Conservation (phyloP, 1,139 yeast genomes). For the Debaryomyces sp. region DNA sequence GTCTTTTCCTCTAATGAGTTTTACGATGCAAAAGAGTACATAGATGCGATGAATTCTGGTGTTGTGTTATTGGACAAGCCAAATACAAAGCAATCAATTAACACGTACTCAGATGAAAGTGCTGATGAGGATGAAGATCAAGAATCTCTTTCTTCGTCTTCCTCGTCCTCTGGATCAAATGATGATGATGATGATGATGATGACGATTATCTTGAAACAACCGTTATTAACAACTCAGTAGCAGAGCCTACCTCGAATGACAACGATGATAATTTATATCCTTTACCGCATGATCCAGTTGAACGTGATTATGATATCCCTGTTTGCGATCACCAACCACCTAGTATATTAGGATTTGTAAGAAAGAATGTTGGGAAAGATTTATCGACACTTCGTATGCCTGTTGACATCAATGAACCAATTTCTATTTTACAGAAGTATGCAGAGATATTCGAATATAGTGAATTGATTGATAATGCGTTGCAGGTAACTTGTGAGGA, state of each 20-base stretch:
- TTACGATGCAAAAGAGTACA: slow-evolving; percentile 67
- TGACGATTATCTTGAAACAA: not conserved
- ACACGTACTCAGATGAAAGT: slow-evolving; percentile 12
- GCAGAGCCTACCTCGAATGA: slow-evolving; percentile 11
- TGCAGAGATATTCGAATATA: slow-evolving; percentile 79
- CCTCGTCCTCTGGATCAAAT: slow-evolving; percentile 9
- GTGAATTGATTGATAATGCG: slow-evolving; percentile 67
- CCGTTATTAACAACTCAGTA: not conserved
- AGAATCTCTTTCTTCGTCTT: slow-evolving; percentile 17
- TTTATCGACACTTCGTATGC: slow-evolving; percentile 84
- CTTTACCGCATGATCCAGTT: slow-evolving; percentile 59
- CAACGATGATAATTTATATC: slow-evolving; percentile 51
- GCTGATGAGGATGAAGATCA: slow-evolving; percentile 14
- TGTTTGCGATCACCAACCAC: slow-evolving; percentile 68
- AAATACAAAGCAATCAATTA: not conserved
- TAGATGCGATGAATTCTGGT: slow-evolving; percentile 40
- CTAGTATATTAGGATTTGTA: slow-evolving; percentile 75
- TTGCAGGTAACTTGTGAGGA: slow-evolving; percentile 38
- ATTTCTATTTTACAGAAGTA: slow-evolving; percentile 76
- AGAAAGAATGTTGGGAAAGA: slow-evolving; percentile 94
- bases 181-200: slow-evolving; percentile 7
- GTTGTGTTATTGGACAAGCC: slow-evolving; percentile 35
- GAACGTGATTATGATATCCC: slow-evolving; percentile 64
- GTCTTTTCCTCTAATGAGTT: slow-evolving; percentile 47
- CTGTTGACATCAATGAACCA: slow-evolving; percentile 93